Evolutionary conservation across 345 rosid species (phyloP), one percentile per base, ranked within the genome.

Genomic region (Gossypium stocksii): DNA sequence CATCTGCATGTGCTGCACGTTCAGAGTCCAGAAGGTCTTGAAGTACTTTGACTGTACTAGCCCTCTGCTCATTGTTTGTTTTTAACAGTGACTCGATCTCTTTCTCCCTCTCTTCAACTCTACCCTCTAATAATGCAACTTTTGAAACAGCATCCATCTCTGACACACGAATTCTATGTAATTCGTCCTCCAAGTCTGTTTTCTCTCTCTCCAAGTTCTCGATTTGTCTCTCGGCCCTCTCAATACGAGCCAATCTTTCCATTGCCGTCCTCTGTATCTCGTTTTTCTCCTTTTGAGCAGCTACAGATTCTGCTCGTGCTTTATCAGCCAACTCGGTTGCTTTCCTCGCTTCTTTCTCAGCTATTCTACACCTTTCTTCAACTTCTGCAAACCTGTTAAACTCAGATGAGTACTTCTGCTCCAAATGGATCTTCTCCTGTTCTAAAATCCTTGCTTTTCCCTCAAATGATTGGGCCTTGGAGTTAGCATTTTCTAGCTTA

Each of bases 81-180:
- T 85, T 88, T 85, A 96, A 68, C 62, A 93, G 80, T 1, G 83
- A 87, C 77, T 90, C 98, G n/a, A 96, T 93, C 84, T 96, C 98
- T 82, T 84, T 90, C 87, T 93, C 97, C 78, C 98, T 82, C 82
- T 93, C 97, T 79, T 87, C 93, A 17, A 96, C 99, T 81, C 95
- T 91, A 49, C 83, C 90, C 84, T 96, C 99, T 25, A 93, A 81
- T 60, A 86, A 71, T 48, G 85, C 69, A 53, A 93, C 92, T 81
- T 85, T 91, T 1, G 93, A 86, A 59, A 80, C 81, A 59, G 98
- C 97, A 7, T 89, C 91, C 85, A 78, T 82, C 81, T 93, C 98
- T 45, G 90, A 91, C 7, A 60, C 68, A 9, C 87, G 93, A 56
- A 90, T 76, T 58, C 87, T 87, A 58, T 85, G 82, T 70, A 96